These are phyloP conservation scores for Solanum lycopersicoides DNA, from an alignment of 257 asterid genomes.

Conservation along the genomic window DNA sequence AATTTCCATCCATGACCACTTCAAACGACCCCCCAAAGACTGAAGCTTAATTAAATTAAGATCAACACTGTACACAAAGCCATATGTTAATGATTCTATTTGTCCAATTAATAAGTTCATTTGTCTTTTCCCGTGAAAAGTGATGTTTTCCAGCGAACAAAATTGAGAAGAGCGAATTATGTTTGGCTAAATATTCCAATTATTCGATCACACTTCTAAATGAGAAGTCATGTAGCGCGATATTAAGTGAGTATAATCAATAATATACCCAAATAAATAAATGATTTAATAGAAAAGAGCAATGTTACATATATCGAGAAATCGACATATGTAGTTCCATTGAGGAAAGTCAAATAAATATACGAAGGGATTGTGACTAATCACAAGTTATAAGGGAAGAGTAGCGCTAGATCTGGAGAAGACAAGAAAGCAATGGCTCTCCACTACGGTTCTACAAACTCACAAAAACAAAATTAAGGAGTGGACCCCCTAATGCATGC, in stretches of 20 bases:
- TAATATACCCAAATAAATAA: background rate
- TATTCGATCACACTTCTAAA: background rate
- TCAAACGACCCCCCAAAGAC: background rate
- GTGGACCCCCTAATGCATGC: background rate
- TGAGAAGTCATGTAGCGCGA: background rate
- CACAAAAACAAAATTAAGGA: background rate
- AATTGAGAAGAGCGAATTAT: background rate
- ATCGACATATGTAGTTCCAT: background rate
- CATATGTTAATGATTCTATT: background rate
- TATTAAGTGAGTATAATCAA: too few relatives aligned
- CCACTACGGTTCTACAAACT: slow-evolving; percentile 4
- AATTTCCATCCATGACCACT: background rate
- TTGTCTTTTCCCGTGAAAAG: background rate
- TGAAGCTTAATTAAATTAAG: background rate
- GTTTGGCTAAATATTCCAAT: background rate
- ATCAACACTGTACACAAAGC: background rate
- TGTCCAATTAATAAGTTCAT: background rate
- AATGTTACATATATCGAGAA: background rate
- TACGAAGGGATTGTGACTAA: background rate
- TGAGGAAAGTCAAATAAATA: background rate
- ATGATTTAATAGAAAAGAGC: background rate
- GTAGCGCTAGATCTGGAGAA: background rate
- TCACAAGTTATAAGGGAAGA: background rate
- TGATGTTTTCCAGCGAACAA: background rate
- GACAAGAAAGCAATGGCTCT: background rate